Percentiles rank a stretch among this genome's conserved stretches.
phyloP scores from a whole-genome alignment of 306 rosid species.

The Trichosanthes truncata region DNA sequence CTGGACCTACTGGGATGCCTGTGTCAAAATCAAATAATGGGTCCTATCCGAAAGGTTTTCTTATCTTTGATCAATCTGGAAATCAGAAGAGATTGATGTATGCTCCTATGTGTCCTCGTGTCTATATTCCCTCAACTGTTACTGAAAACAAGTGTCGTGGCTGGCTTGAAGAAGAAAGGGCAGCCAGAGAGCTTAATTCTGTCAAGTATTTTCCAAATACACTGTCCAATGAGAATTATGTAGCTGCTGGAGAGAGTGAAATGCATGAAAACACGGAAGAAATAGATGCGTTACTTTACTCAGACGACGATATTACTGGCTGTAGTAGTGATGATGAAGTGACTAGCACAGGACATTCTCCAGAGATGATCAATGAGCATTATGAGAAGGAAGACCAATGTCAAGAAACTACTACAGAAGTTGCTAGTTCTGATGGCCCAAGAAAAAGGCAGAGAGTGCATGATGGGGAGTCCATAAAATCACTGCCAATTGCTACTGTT shows the following conservation, averaged over 20 bases:
- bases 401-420: slow-evolving; percentile 31
- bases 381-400: slow-evolving; percentile 24
- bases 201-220: slow-evolving; percentile 16
- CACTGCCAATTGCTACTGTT: slow-evolving; percentile 28
- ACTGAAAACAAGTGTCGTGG: slow-evolving; percentile 8
- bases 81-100: slow-evolving; percentile 52
- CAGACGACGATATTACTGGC: slow-evolving; percentile 39
- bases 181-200: slow-evolving; percentile 18
- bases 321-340: slow-evolving; percentile 57
- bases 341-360: slow-evolving; percentile 61
- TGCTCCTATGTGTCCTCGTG: slow-evolving; percentile 31
- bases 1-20: slow-evolving; percentile 15
- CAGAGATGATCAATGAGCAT: slow-evolving; percentile 22
- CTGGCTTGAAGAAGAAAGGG: slow-evolving; percentile 14
- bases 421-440: slow-evolving; percentile 33
- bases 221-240: slow-evolving; percentile 32
- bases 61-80: slow-evolving; percentile 60
- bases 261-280: slow-evolving; percentile 88
- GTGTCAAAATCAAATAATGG: slow-evolving; percentile 27
- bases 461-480: slow-evolving; percentile 30
- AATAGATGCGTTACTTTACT: slow-evolving; percentile 73
- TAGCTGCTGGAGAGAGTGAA: slow-evolving; percentile 44
- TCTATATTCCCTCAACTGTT: slow-evolving; percentile 22
- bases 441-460: slow-evolving; percentile 54
- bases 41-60: slow-evolving; percentile 46